Percentiles rank a stretch among this genome's conserved stretches.
phyloP scores from a whole-genome alignment of 495 filamentous ascomycete genomes.

The Neurospora hispaniola region DNA sequence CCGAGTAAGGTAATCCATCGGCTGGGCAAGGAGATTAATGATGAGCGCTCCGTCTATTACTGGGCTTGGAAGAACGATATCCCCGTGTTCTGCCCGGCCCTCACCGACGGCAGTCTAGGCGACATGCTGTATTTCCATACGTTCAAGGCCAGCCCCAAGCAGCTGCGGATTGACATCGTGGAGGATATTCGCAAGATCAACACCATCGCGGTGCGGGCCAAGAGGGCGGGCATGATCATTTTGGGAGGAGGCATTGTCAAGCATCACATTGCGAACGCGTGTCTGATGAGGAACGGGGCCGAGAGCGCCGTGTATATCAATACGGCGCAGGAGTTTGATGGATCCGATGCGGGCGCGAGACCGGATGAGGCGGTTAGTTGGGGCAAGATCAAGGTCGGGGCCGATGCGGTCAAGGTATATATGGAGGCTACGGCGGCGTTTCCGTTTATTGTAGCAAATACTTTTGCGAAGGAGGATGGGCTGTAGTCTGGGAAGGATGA shows the following conservation, averaged over 20 bases:
- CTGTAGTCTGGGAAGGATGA: background rate
- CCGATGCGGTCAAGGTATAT: constrained; percentile 84
- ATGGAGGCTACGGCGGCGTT: constrained; percentile 88
- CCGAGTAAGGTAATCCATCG: constrained; percentile 78
- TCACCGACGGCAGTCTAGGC: constrained; percentile 88
- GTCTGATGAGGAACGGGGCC: constrained; percentile 91
- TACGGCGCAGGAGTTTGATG: constrained; percentile 93
- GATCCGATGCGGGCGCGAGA: constrained; percentile 88
- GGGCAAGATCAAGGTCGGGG: constrained; percentile 92
- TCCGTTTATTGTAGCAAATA: constrained; percentile 88
- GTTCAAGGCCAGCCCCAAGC: constrained; percentile 68
- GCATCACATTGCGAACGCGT: constrained; percentile 96
- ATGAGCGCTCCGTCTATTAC: constrained; percentile 80
- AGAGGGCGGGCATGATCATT: constrained; percentile 84
- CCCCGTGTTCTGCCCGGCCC: constrained; percentile 89
- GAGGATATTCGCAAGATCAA: constrained; percentile 85
- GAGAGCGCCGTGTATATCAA: constrained; percentile 96
- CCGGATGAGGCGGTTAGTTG: constrained; percentile 96
- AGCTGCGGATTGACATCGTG: constrained; percentile 76
- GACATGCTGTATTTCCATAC: constrained; percentile 99
- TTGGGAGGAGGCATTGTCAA: constrained; percentile 89
- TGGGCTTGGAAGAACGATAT: constrained; percentile 93
- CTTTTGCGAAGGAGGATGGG: constrained; percentile 57
- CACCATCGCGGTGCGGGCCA: constrained; percentile 73
- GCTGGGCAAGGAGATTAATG: constrained; percentile 82